Conservation (phyloP, 202 grass and related monocot genomes). For the Panicum hallii region DNA sequence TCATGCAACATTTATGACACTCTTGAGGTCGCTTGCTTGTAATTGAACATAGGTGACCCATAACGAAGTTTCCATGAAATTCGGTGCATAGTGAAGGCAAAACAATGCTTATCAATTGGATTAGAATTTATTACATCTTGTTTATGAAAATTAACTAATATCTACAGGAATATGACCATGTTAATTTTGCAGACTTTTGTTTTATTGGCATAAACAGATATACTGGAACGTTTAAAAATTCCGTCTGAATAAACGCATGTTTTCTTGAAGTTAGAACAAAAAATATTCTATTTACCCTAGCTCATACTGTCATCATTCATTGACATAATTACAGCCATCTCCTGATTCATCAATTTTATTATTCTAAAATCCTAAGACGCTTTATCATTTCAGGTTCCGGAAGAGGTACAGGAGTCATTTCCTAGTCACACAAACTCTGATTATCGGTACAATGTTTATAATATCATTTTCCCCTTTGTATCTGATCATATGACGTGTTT, state of each 20-base stretch:
- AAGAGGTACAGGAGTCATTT: background rate
- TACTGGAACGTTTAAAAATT: background rate
- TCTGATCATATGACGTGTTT: background rate
- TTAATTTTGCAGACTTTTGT: background rate
- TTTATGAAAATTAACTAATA: background rate
- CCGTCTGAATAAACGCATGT: background rate
- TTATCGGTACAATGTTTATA: background rate
- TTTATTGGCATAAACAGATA: background rate
- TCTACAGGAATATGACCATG: background rate
- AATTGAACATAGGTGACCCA: too few relatives aligned
- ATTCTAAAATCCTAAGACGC: background rate
- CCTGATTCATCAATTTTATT: background rate
- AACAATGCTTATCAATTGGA: background rate
- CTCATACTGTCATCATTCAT: background rate
- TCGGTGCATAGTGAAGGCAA: too few relatives aligned
- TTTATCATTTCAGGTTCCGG: background rate
- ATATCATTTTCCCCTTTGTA: background rate
- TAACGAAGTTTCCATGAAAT: too few relatives aligned
- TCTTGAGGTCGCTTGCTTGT: too few relatives aligned
- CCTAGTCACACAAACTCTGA: background rate
- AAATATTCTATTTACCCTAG: background rate
- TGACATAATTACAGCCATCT: background rate
- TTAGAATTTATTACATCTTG: background rate
- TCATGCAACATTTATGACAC: background rate
- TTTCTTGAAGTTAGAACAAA: background rate